Evolutionary conservation across 768 basidiomycete species (phyloP).

Genomic region (Russula ochroleuca): DNA sequence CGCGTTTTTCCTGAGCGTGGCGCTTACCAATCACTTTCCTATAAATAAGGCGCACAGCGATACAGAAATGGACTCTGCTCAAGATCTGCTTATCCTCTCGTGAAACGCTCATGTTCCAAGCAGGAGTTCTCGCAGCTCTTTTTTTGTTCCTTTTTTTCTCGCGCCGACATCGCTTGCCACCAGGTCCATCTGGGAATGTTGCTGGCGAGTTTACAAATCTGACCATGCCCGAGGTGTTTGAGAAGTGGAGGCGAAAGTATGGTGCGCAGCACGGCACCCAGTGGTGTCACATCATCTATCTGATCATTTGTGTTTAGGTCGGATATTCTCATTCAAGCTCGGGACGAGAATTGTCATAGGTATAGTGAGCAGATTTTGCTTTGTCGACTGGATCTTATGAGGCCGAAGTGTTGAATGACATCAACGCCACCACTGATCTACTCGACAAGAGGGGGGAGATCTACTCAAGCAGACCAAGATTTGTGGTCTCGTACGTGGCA

Average conservation of each 20-base stretch:
- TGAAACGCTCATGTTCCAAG: too few species aligned
- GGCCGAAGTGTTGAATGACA: slow-evolving; percentile 15
- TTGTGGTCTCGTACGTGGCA: slow-evolving; percentile 7
- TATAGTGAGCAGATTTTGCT: not conserved
- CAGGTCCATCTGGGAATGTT: slow-evolving; percentile 15
- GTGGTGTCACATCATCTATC: too few species aligned
- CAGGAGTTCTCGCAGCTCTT: not conserved
- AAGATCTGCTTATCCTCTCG: too few species aligned
- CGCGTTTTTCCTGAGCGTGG: too few species aligned
- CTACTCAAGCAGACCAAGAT: slow-evolving; percentile 24
- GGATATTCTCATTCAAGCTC: slow-evolving; percentile 21
- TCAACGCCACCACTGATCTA: slow-evolving; percentile 10
- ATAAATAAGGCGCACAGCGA: too few species aligned
- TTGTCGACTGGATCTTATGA: not conserved
- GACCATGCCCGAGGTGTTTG: not conserved
- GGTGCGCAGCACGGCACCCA: not conserved
- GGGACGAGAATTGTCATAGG: slow-evolving; percentile 12
- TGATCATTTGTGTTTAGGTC: slow-evolving; percentile 2
- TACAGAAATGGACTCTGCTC: too few species aligned
- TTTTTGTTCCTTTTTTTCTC: not conserved
- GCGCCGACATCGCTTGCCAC: slow-evolving; percentile 6
- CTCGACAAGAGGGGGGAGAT: slow-evolving; percentile 25
- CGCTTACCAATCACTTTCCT: too few species aligned
- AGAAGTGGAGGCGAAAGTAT: slow-evolving; percentile 10
- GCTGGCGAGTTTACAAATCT: not conserved